A percentile compares a stretch with the other conserved stretches of the same genome.
Conservation (phyloP, 2,329 filamentous ascomycete species). For the Trichoderma afroharzianum region DNA sequence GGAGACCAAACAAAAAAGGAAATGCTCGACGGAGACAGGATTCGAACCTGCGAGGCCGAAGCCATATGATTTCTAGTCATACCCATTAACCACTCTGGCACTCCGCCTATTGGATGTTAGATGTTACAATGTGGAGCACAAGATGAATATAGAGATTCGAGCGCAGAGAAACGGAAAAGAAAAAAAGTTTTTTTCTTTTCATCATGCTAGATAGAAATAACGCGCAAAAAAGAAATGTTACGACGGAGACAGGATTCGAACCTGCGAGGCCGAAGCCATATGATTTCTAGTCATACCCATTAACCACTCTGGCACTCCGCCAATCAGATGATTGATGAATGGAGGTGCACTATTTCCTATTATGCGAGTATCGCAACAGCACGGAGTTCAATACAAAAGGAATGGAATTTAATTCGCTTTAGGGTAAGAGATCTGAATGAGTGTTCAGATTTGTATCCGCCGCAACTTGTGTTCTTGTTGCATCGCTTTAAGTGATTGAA, state of each 20-base stretch:
- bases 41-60: constrained; percentile 16
- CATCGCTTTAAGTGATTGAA: not conserved
- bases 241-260: constrained; percentile 17
- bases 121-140: not conserved
- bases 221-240: not conserved
- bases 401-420: not conserved
- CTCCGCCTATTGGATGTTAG: not conserved
- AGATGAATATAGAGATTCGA: not conserved
- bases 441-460: not conserved
- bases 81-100: constrained; percentile 6
- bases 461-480: not conserved
- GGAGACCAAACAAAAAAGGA: not conserved
- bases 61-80: constrained; percentile 17
- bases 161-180: not conserved
- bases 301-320: not conserved
- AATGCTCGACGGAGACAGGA: constrained; percentile 16
- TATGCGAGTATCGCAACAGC: not conserved
- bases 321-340: not conserved
- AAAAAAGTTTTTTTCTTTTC: not conserved
- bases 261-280: constrained; percentile 15
- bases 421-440: not conserved
- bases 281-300: constrained; percentile 17
- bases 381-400: not conserved
- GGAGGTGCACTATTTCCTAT: not conserved
- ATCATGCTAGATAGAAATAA: not conserved